These are phyloP conservation scores for Chytridium lagenaria DNA, from an alignment of 371 early-diverging fungal species.

Conservation along the genomic window DNA sequence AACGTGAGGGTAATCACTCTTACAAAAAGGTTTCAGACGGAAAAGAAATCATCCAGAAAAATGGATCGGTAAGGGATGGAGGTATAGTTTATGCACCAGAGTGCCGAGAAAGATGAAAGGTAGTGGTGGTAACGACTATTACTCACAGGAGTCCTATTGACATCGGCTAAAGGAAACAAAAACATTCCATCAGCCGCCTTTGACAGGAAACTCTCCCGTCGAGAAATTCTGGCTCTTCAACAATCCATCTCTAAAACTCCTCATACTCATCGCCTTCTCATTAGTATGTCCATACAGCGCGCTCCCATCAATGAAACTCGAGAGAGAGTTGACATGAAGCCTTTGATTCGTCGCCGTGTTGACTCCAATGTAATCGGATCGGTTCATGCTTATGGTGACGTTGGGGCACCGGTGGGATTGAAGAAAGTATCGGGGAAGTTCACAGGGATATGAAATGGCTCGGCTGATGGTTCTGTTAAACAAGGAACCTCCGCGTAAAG, in stretches of 20 bases:
- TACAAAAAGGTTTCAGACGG: background rate
- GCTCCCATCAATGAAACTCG: conserved; percentile 44
- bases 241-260: conserved; percentile 30
- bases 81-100: background rate
- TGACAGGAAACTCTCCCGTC: conserved; percentile 33
- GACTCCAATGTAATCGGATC: conserved; percentile 17
- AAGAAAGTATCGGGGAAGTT: conserved; percentile 32
- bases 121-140: background rate
- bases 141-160: conserved; percentile 32
- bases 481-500: background rate
- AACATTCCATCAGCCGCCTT: conserved; percentile 19
- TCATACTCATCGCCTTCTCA: conserved; percentile 5
- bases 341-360: conserved; percentile 6
- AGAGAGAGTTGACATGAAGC: conserved; percentile 26
- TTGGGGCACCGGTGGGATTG: conserved; percentile 32
- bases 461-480: conserved; percentile 17
- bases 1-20: conserved; percentile 19
- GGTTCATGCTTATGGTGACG: conserved; percentile 25
- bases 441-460: conserved; percentile 36
- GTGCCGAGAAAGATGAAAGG: background rate
- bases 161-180: conserved; percentile 9
- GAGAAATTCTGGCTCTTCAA: conserved; percentile 29
- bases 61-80: background rate
- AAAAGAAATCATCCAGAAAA: background rate
- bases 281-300: conserved; percentile 39